Conservation (phyloP, 176 grass and related monocot species). For the Hsuehochloa calcarea region DNA sequence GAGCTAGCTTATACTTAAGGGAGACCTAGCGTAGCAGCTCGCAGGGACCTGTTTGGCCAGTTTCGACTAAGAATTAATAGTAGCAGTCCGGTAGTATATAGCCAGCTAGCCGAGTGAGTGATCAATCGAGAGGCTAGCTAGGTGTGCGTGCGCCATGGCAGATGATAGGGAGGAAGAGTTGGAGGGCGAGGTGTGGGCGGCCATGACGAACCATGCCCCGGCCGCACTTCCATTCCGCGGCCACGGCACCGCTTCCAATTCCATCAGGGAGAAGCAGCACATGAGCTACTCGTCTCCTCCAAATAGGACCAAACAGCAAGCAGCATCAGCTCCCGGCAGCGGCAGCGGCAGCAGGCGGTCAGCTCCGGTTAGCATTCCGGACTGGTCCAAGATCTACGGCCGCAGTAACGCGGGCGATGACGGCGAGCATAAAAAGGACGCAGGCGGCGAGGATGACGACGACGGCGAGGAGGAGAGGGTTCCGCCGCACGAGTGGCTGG, state of each 20-base stretch:
- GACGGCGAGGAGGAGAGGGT: conserved; percentile 2
- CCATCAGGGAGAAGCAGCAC: not conserved
- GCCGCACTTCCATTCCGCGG: no score
- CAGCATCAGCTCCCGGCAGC: not conserved
- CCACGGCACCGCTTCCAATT: not conserved
- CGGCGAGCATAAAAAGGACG: no score
- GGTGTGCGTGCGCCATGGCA: not conserved
- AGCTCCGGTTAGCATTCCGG: conserved; percentile 44
- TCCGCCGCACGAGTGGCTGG: conserved; percentile 58
- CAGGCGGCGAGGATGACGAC: no score
- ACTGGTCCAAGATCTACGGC: conserved; percentile 52
- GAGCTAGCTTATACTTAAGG: no score
- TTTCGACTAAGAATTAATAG: no score
- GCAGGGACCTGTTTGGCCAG: no score
- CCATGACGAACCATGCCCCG: not conserved
- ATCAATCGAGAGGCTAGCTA: not conserved
- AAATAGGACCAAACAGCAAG: not conserved
- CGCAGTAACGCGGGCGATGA: not conserved
- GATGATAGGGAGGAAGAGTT: conserved; percentile 27
- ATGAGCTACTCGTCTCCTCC: no score
- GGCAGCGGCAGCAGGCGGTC: conserved; percentile 19
- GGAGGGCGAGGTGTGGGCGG: conserved; percentile 27
- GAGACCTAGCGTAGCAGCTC: no score
- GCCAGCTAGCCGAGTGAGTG: not conserved
- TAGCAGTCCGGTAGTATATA: no score